Base-by-base conservation (phyloP, 768 basidiomycete genomes). In the Coprinellus micaceus region DNA sequence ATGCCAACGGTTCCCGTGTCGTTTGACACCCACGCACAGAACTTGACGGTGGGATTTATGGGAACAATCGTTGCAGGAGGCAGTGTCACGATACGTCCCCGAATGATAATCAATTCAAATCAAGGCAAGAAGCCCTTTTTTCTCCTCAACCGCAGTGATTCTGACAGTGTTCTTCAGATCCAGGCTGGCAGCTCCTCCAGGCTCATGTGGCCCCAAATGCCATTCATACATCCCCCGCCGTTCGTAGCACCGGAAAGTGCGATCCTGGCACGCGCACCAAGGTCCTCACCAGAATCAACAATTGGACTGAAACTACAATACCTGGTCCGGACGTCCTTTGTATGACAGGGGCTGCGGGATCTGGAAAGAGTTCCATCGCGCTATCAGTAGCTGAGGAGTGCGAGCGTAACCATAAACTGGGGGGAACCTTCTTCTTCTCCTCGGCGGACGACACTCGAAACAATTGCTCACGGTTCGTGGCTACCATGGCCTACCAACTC, bases 361-460 rank as follows among this genome's bases (percentile, higher is more conserved):
- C 29, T 4, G 55, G 55, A 28, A 56, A 56, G 44, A 49, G 47
- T 19, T 30, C 55, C 10, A 41, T 50, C 6, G 33, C 33, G 47
- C 55, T 49, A 29, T 40, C 55, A 4, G 21, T 39, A 22, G 55
- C 48, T 4, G 55, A 56, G 21, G 1, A 9, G 13, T 40, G 41
- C 15, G 40, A 28, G 0, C 29, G 24, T 6, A 10, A 21, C 13
- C 30, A n/a, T 33, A 45, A 21, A n/a, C 44, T 57, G 2, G 50
- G 33, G 15, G 41, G 41, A 19, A 45, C 41, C 3, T 52, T 52
- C 50, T 52, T 57, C 29, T 57, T 57, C 37, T 46, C 56, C 17
- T 24, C 29, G 4, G 45, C 45, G 21, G 45, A 47, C 13, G 29
- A 48, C 21, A 44, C 19, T 6, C 19, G 47, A 19, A 30, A 56